Base-by-base conservation (phyloP, 352 stramenopile species). In the Phytophthora colocasiae region DNA sequence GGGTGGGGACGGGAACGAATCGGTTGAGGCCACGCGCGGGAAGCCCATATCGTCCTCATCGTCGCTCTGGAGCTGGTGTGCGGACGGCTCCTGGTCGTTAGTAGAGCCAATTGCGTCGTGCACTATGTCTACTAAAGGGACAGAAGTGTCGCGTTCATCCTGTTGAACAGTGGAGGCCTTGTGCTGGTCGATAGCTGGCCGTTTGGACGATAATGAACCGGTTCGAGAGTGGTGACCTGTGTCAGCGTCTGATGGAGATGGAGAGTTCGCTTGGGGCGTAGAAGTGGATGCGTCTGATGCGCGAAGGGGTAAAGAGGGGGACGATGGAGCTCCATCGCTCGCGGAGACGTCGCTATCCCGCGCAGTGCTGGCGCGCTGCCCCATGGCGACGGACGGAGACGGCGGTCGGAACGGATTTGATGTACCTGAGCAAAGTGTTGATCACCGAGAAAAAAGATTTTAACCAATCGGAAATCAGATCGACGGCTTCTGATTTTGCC, bases 301-400 rank as follows among this genome's bases (percentile, higher is more conserved):
- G 9, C 6, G 49, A 22, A 36, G 19, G 5, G 36, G 26, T 22
- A 24, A 24, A 3, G n/a, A 10, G 26, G 48, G 26, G 11, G 44
- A 32, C 39, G 24, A 26, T 17, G 38, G 24, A 9, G 15, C 38
- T 22, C 4, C 47, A 9, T 53, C 49, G 38, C 4, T 38, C 26
- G 54, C 27, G 4, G 31, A 53, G 46, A 38, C 54, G 57, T 78
- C 72, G 55, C 73, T 78, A 4, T 68, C 60, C 24, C 64, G 68
- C 36, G 63, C 31, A 1, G 62, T 72, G 52, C 65, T 80, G 0
- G 69, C 54, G 44, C 60, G 65, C 50, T 81, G 76, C 19, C 76
- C 76, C 76, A 84, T 84, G 3, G n/a, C 34, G 32, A 29, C 19
- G 43, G 43, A 43, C 11, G n/a, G 38, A 43, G 38, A 43, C 31